Evolutionary conservation across 2,329 filamentous ascomycete species (phyloP), one percentile per base, ranked within the genome.

Genomic region (Monosporascus sp.): DNA sequence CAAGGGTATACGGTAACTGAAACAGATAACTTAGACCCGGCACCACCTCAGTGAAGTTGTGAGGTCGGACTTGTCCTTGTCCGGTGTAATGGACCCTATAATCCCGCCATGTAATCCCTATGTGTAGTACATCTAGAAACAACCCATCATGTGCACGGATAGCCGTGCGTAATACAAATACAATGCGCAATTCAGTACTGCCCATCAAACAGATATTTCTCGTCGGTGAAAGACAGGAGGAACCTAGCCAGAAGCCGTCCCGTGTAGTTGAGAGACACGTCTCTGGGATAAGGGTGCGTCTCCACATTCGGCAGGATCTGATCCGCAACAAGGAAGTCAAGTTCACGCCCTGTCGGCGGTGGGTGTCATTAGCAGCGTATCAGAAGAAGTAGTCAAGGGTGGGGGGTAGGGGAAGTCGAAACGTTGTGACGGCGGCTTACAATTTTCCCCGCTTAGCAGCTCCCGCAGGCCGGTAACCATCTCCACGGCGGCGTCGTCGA

Each of bases 21-120:
- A 97, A 96, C 1, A 97, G 79, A 65, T 97, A 97, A 63, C 87
- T 93, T 50, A 97, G 77, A 0, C 92, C 94, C 1, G 94, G 92
- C 37, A 99, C 88, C 14, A 93, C 92, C 65, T 96, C 89, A 44
- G 88, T 87, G 65, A 97, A 97, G 58, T 85, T 85, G 41, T 85
- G 79, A 2, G 90, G 89, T 55, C 85, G 81, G 20, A 79, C 77
- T 48, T 74, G 79, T 36, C 80, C 76, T 15, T 74, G 75, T 22
- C 72, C 70, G 3, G 72, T 71, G 61, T 80, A 83, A 50, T 77
- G 68, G 65, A 97, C 31, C 31, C 31, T 35, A 35, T 14, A 14
- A 35, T 14, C 11, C 31, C 14, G 31, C 31, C 9, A 14, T 35
- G 5, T 35, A 35, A 35, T 35, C 4, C 5, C 1, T 35, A 35